Evolutionary conservation across 768 basidiomycete genomes (phyloP), one percentile per base, ranked within the genome.

Genomic region (Trametes coccinea): DNA sequence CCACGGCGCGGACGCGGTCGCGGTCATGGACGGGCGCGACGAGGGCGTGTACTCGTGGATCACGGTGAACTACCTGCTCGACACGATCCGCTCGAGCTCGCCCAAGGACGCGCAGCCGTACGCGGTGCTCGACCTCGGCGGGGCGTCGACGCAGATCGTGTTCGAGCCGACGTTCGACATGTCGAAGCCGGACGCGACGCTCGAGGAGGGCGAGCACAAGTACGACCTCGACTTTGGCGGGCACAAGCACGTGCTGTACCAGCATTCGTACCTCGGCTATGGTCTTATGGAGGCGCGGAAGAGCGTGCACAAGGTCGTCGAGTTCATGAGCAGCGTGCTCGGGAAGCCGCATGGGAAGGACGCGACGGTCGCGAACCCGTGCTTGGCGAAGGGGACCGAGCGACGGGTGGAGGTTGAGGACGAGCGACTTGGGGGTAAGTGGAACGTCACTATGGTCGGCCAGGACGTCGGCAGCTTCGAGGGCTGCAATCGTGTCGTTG

Each of bases 41-140:
- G 96, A 98, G 74, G 96, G 93, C 34, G 93, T 98, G n/a, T 98
- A 92, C 72, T 94, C 96, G 31, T 98, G 96, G 95, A 93, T 98
- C 66, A 97, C 96, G 16, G 93, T 92, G 61, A 98, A 98, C 75
- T 98, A 97, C 76, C 81, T 98, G 50, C 78, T 96, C 45, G 81
- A 82, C 53, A 85, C 89, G 41, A 86, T 97, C 69, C 75, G 78
- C 1, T 63, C 71, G 54, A 74, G 77, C 31, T 80, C 78, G 16
- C 72, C 77, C 22, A 44, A 34, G 58, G 50, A 40, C 40, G 39
- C 37, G 17, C 8, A 29, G 62, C 87, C 91, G 30, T 92, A 90
- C 66, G 96, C 96, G 27, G 94, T 97, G 46, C 87, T 98, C 52
- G 97, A 98, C 71, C 84, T 99, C 51, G 97, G 97, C 4, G 97